A percentile compares a stretch with the other conserved stretches of the same genome.
Evolutionary conservation across 148 eudicot species (phyloP).

Genomic region (Rhododendron henanense): DNA sequence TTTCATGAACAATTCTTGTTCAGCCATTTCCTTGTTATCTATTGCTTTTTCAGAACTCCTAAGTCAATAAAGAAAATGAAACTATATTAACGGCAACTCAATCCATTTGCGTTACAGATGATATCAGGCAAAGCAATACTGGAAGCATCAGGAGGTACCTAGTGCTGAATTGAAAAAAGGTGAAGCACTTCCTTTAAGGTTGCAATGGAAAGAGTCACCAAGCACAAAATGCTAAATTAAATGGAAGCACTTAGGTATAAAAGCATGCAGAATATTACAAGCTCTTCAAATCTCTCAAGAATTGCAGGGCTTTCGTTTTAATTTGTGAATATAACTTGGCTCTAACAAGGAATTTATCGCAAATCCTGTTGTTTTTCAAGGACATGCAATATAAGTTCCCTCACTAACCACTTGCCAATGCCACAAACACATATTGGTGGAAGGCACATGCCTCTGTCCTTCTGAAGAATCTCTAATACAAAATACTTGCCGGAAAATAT

Average conservation of each 20-base stretch:
- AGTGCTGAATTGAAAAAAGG: not conserved
- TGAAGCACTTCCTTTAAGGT: not conserved
- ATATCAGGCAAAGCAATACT: not conserved
- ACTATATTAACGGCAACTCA: not conserved
- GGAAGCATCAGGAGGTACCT: not conserved
- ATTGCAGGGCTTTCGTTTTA: not conserved
- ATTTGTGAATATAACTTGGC: not conserved
- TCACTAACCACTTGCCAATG: not conserved
- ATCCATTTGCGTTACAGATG: not conserved
- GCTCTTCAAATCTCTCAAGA: not conserved
- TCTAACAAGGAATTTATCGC: not conserved
- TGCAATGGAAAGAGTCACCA: not conserved
- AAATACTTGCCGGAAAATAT: not conserved
- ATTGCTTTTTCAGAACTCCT: conserved; percentile 68
- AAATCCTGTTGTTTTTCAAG: not conserved
- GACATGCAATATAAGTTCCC: not conserved
- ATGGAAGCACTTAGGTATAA: not conserved
- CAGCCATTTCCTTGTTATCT: conserved; percentile 68
- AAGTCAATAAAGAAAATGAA: not conserved
- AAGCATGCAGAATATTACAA: not conserved
- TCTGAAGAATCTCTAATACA: not conserved
- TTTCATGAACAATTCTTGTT: conserved; percentile 72
- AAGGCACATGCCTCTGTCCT: not conserved
- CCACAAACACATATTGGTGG: not conserved
- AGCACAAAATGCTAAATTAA: not conserved